Base-by-base conservation (phyloP, 148 eudicot species). In the Cornus controversa region DNA sequence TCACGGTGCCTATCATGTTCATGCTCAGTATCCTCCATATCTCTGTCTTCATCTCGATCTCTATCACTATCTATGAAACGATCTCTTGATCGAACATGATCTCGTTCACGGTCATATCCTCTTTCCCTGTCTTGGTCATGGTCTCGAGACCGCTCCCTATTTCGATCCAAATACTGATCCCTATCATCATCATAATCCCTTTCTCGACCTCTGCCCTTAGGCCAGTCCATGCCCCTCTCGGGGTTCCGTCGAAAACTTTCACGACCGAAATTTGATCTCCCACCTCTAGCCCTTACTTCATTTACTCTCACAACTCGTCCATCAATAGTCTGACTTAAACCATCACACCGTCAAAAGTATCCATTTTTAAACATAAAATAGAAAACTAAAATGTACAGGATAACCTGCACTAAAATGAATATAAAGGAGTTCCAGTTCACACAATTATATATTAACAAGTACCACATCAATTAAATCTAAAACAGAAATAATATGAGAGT, bases 221-320 rank as follows among this genome's bases (percentile, higher is more conserved):
- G 86, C 78, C 85, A 37, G 66, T 79, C 89, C 70, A 67, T 40
- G 26, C 85, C 82, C 78, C 93, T 89, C 31, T 82, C 90, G 72
- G 66, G 26, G 69, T 77, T 84, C 50, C 75, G 89, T 23, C 85
- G 87, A 62, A 87, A 91, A 80, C 76, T 81, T 66, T 87, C 94
- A 76, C 89, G 91, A 23, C 77, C 86, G 79, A 80, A 80, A 76
- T 82, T 84, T 70, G 90, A 67, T 78, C 93, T 84, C 53, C 85
- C 90, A 76, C 87, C 88, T 85, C 93, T 84, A 64, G 87, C 81
- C 83, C 65, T 91, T 73, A 91, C 99, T 82, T 88, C 93, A 78
- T 91, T 95, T 67, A 95, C 99, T 80, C 81, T 87, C 83, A 95
- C 99, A 72, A 84, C 85, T 73, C 97, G 89, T 22, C 99, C 94